These are phyloP conservation scores for Elsinoe ampelina DNA, from an alignment of 2,329 filamentous ascomycete species.

Conservation along the genomic window DNA sequence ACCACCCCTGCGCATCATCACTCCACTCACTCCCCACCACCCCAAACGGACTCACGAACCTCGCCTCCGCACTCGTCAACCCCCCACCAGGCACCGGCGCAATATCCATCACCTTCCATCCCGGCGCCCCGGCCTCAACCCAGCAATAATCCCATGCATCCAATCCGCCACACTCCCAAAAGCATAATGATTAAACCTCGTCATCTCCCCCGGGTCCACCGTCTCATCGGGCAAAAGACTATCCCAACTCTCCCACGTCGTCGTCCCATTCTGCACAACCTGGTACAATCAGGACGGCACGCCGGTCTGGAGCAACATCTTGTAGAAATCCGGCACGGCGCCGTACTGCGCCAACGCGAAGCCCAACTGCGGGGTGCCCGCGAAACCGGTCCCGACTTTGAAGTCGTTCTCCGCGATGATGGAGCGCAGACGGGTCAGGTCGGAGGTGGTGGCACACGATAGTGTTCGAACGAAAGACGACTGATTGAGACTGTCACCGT, in stretches of 20 bases:
- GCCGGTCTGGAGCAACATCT: conserved; percentile 39
- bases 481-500: not conserved
- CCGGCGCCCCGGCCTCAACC: conserved; percentile 32
- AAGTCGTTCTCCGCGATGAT: conserved; percentile 19
- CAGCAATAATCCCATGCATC: conserved; percentile 38
- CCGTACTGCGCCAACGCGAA: conserved; percentile 15
- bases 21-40: conserved; percentile 23
- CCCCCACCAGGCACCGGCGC: conserved; percentile 28
- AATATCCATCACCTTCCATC: conserved; percentile 33
- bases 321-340: conserved; percentile 27
- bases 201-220: conserved; percentile 40
- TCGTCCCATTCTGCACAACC: conserved; percentile 39
- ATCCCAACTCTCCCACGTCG: conserved; percentile 46
- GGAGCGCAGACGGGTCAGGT: conserved; percentile 21
- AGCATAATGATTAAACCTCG: conserved; percentile 44
- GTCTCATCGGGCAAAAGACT: conserved; percentile 36
- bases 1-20: conserved; percentile 15
- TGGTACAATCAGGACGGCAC: conserved; percentile 43
- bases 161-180: conserved; percentile 42
- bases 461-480: not conserved
- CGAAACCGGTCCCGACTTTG: conserved; percentile 31
- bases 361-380: conserved; percentile 51
- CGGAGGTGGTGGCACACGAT: conserved; percentile 14
- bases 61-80: conserved; percentile 24
- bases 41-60: conserved; percentile 27